phyloP scores from a whole-genome alignment of 768 basidiomycete genomes.

The Leccinum barrowsii region DNA sequence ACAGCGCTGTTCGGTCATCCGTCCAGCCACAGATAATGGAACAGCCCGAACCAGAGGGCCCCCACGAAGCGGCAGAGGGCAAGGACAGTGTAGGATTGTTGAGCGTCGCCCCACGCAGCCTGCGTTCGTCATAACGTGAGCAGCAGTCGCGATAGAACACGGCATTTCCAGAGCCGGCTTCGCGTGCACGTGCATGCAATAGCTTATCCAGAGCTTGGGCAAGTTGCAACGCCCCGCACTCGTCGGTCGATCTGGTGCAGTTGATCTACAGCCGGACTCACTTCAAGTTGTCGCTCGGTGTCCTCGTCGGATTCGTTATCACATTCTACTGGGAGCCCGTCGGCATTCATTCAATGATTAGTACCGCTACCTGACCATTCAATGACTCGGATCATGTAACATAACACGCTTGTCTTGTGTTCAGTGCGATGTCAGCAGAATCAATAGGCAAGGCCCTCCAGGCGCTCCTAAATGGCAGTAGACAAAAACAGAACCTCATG shows the following conservation, averaged over 20 bases:
- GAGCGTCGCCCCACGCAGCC: slow-evolving; percentile 45
- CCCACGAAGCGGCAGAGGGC: slow-evolving; percentile 55
- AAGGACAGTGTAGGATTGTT: slow-evolving; percentile 62
- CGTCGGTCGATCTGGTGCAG: slow-evolving; percentile 58
- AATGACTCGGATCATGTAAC: too few species aligned
- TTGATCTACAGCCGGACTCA: slow-evolving; percentile 51
- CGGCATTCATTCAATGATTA: slow-evolving; percentile 10
- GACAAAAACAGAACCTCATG: too few species aligned
- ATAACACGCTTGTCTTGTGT: too few species aligned
- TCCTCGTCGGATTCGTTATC: slow-evolving; percentile 35
- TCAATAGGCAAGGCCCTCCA: too few species aligned
- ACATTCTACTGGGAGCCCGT: slow-evolving; percentile 43
- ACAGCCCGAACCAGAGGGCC: slow-evolving; percentile 48
- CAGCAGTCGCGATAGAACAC: slow-evolving; percentile 28
- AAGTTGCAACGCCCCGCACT: slow-evolving; percentile 49
- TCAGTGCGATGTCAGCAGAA: too few species aligned
- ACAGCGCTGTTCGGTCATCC: background rate
- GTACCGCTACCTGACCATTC: too few species aligned
- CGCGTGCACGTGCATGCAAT: slow-evolving; percentile 53
- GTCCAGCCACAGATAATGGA: slow-evolving; percentile 33
- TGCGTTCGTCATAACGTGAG: slow-evolving; percentile 38
- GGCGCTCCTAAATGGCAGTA: too few species aligned
- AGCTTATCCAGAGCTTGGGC: slow-evolving; percentile 58
- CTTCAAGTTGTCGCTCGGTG: slow-evolving; percentile 45
- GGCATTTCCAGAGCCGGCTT: slow-evolving; percentile 41